phyloP scores from a whole-genome alignment of 108 stramenopile species.

The Conticribra weissflogii region DNA sequence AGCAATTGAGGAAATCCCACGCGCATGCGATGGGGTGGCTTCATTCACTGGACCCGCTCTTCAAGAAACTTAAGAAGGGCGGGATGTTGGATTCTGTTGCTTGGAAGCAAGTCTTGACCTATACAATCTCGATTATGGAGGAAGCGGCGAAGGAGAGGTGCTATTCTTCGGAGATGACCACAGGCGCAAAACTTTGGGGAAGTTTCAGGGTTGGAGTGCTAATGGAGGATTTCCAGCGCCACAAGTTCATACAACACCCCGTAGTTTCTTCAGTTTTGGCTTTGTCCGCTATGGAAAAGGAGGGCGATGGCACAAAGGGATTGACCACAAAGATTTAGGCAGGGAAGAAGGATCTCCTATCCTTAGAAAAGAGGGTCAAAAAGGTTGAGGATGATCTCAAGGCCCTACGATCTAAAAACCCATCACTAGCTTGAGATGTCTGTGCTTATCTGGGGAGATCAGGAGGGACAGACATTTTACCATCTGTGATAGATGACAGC shows the following conservation, averaged over 20 bases:
- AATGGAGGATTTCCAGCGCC: background rate
- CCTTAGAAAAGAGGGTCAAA: background rate
- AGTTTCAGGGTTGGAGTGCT: slow-evolving; percentile 9
- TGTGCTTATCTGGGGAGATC: too few species aligned
- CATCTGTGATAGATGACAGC: too few species aligned
- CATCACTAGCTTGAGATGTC: slow-evolving; percentile 5
- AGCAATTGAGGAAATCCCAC: background rate
- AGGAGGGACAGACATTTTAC: too few species aligned
- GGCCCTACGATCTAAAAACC: slow-evolving; percentile 1
- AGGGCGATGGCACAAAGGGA: background rate
- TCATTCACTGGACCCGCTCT: background rate
- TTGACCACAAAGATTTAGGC: background rate
- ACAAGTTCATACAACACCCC: slow-evolving; percentile 15
- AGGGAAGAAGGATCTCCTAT: background rate
- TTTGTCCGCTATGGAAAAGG: slow-evolving; percentile 3
- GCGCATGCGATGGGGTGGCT: background rate
- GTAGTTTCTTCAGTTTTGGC: slow-evolving; percentile 2
- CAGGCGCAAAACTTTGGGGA: slow-evolving; percentile 2
- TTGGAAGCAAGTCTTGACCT: slow-evolving; percentile 11
- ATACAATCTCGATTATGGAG: background rate
- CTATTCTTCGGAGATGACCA: background rate
- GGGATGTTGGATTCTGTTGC: slow-evolving; percentile 1
- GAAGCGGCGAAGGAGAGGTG: background rate
- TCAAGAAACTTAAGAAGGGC: slow-evolving; percentile 2
- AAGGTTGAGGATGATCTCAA: slow-evolving; percentile 4